phyloP scores from a whole-genome alignment of 2,329 filamentous ascomycete genomes.

The Colletotrichum plurivorum region DNA sequence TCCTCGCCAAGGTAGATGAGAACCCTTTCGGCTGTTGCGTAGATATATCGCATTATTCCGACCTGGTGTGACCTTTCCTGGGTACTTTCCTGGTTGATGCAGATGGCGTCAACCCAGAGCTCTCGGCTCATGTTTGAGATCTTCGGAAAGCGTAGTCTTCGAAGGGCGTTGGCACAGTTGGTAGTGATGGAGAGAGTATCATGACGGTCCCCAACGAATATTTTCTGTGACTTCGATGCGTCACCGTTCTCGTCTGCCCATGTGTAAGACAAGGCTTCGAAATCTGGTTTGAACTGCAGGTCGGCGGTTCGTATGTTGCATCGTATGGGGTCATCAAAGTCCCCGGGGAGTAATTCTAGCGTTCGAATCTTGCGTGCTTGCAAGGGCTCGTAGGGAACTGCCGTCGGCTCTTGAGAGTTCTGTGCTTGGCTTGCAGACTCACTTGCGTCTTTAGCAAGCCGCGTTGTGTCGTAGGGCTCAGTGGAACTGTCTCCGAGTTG shows the following conservation, averaged over 20 bases:
- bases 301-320: neutral
- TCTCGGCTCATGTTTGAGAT: neutral
- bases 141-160: slow-evolving; percentile 1
- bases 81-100: slow-evolving; percentile 33
- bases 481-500: too few species aligned
- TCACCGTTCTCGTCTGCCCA: slow-evolving; percentile 24
- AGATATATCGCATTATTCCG: slow-evolving; percentile 42
- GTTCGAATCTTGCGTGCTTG: slow-evolving; percentile 4
- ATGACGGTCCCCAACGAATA: slow-evolving; percentile 4
- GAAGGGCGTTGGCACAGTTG: slow-evolving; percentile 28
- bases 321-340: neutral
- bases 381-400: slow-evolving; percentile 4
- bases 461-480: too few species aligned
- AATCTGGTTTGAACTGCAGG: slow-evolving; percentile 1
- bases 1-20: slow-evolving; percentile 18
- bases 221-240: neutral
- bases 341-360: neutral
- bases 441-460: too few species aligned
- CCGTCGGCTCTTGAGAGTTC: too few species aligned
- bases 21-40: slow-evolving; percentile 15
- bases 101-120: slow-evolving; percentile 21
- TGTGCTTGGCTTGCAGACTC: too few species aligned
- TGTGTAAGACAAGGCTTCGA: slow-evolving; percentile 34
- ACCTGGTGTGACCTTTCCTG: slow-evolving; percentile 41
- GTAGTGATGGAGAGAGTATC: neutral